A percentile compares a stretch with the other conserved stretches of the same genome.
phyloP scores from a whole-genome alignment of 2,329 filamentous ascomycete genomes.

The Xylaria sp. region DNA sequence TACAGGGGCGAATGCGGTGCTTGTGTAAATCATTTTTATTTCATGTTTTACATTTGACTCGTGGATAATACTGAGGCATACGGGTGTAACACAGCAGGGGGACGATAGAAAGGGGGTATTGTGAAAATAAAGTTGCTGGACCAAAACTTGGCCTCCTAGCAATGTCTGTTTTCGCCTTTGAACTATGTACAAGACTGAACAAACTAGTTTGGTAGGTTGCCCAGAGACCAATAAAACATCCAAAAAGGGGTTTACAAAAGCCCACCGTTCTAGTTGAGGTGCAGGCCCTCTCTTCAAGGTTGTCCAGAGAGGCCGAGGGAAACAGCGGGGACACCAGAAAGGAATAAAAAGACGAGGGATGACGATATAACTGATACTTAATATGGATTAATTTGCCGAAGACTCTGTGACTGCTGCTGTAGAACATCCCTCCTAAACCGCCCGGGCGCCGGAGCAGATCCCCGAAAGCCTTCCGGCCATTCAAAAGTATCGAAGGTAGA shows the following conservation, averaged over 20 bases:
- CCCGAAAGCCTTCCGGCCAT: conserved; percentile 22
- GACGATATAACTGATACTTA: conserved; percentile 22
- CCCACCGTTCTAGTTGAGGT: conserved; percentile 11
- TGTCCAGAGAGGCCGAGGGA: conserved; percentile 28
- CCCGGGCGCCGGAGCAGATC: conserved; percentile 15
- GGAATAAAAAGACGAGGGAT: conserved; percentile 28
- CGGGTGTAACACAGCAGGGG: too few species aligned
- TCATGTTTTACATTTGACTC: too few species aligned
- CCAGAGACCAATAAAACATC: conserved; percentile 39
- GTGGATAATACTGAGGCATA: too few species aligned
- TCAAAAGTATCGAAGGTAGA: conserved; percentile 29
- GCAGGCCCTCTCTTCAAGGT: conserved; percentile 23
- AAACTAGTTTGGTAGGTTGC: conserved; percentile 19
- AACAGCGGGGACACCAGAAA: conserved; percentile 23
- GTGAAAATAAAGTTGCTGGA: conserved; percentile 22
- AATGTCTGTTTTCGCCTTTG: conserved; percentile 28
- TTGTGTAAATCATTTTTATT: too few species aligned
- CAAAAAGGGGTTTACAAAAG: conserved; percentile 7
- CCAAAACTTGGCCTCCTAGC: conserved; percentile 37
- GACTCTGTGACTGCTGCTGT: conserved; percentile 8
- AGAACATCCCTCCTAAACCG: conserved; percentile 14
- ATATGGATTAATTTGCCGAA: conserved; percentile 32
- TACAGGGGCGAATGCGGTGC: too few species aligned
- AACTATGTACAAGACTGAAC: conserved; percentile 28
- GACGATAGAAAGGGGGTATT: neutral